Base-by-base conservation (phyloP, 306 rosid species). In the Acacia confusa region DNA sequence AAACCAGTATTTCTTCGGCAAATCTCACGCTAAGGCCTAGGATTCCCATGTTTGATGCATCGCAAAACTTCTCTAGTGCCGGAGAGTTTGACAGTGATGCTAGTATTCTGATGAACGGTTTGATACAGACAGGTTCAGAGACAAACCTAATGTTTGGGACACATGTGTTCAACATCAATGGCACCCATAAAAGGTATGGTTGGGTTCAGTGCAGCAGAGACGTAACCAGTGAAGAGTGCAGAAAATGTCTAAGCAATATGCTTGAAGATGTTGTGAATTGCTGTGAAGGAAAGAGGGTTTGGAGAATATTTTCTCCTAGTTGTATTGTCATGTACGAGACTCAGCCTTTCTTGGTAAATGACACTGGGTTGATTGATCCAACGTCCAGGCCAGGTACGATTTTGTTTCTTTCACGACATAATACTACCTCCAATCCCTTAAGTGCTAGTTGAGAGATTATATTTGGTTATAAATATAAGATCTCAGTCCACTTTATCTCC, bases 151-250 rank as follows among this genome's bases (percentile, higher is more conserved):
- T 83, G 87, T 86, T 86, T 77, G 89, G 89, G 30, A 86, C 83
- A 17, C 87, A 86, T 8, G 74, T 83, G 89, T 86, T 86, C 20
- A 86, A 86, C 25, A 86, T 86, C 27, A 86, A 86, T 77, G 89
- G 89, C 24, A 86, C 89, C 43, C 87, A 86, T 9, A 86, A 74
- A 58, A 77, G 89, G 81, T 83, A 86, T 41, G 89, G 89, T 2
- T 86, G 89, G 89, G 89, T 86, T 4, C 85, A 86, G 58, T 83
- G 89, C 57, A 83, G 82, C 69, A 83, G 89, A 58, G 89, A 86
- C 66, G 80, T 86, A 72, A 83, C 83, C 24, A 40, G 52, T 48
- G 85, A 80, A 78, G 89, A 83, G 14, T 86, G 89, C 71, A 83
- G 85, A 40, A 86, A 83, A 17, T 86, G 89, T 83, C 84, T 86